These are phyloP conservation scores for Fusarium lyarnte DNA, from an alignment of 2,329 filamentous ascomycete genomes.

Conservation along the genomic window DNA sequence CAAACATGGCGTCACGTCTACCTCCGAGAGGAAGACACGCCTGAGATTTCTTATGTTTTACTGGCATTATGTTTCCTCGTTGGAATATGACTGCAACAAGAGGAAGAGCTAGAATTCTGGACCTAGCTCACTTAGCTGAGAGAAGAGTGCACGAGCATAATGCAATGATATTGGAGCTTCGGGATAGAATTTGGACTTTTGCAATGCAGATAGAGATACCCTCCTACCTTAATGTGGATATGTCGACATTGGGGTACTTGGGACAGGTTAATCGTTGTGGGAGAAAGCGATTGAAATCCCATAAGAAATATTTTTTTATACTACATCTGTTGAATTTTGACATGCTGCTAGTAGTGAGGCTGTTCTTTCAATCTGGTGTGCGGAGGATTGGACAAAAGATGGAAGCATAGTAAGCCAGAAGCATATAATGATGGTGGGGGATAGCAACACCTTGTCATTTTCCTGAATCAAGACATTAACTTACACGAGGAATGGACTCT, in stretches of 20 bases:
- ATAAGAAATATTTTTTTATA: background rate
- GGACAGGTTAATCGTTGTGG: constrained; percentile 3
- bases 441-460: background rate
- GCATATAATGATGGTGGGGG: background rate
- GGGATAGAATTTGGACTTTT: constrained; percentile 26
- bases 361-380: background rate
- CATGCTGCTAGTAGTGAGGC: background rate
- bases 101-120: constrained; percentile 11
- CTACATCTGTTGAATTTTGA: background rate
- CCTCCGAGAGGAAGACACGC: constrained; percentile 24
- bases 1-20: constrained; percentile 11
- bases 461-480: background rate
- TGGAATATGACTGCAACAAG: constrained; percentile 18
- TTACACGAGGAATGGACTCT: background rate
- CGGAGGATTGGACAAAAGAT: background rate
- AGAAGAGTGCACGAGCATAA: constrained; percentile 19
- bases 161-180: constrained; percentile 21
- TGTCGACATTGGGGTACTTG: constrained; percentile 22
- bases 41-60: constrained; percentile 23
- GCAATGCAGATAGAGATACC: constrained; percentile 32
- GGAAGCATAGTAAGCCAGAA: background rate
- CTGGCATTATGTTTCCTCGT: constrained; percentile 6
- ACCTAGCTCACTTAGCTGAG: constrained; percentile 5
- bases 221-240: constrained; percentile 28
- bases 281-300: constrained; percentile 5